Conservation (phyloP, 176 grass and related monocot genomes). For the Carex kokanica region DNA sequence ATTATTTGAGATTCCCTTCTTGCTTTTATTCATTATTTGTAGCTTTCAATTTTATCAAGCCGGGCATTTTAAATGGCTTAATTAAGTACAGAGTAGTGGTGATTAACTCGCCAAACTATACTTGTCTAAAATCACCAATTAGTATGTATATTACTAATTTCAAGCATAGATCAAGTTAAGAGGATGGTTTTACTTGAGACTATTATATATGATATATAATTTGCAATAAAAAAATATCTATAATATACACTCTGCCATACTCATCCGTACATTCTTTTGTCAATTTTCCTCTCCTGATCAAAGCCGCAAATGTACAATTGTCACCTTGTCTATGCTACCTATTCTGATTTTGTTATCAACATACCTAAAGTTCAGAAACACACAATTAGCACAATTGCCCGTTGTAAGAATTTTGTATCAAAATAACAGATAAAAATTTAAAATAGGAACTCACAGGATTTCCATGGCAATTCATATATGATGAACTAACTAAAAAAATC, state of each 20-base stretch:
- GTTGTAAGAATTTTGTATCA: not conserved
- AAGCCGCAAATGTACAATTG: slow-evolving; percentile 70
- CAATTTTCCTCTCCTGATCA: slow-evolving; percentile 26
- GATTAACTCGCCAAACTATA: not conserved
- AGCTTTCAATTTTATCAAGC: not conserved
- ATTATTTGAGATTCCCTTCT: not conserved
- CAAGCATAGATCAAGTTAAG: not conserved
- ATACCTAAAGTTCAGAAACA: slow-evolving; percentile 45
- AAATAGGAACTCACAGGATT: slow-evolving; percentile 46
- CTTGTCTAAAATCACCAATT: not conserved
- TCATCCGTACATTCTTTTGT: not conserved
- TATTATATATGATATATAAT: not conserved
- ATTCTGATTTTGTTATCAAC: slow-evolving; percentile 82
- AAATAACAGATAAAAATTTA: not conserved
- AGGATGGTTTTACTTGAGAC: not conserved
- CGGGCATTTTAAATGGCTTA: not conserved
- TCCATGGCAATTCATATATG: no score
- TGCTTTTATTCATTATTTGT: not conserved
- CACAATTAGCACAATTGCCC: not conserved
- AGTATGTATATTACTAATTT: not conserved
- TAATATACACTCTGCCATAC: not conserved
- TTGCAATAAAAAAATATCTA: slow-evolving; percentile 8
- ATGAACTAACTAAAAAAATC: no score
- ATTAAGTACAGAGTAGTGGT: not conserved
- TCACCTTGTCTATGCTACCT: slow-evolving; percentile 38